phyloP scores from a whole-genome alignment of 1,139 yeast genomes.

The Kodamaea suecica region DNA sequence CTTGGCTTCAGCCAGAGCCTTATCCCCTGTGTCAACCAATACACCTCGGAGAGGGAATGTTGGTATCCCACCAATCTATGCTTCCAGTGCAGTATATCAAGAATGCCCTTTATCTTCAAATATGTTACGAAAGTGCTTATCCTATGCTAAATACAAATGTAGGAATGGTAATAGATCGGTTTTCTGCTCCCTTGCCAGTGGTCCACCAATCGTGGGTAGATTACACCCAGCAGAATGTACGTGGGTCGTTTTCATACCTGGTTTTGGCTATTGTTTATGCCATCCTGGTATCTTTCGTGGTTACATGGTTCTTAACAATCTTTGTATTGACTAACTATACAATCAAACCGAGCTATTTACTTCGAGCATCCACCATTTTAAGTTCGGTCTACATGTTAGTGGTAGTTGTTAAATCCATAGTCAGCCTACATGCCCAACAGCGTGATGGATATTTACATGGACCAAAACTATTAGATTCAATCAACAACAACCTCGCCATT shows the following conservation, averaged over 20 bases:
- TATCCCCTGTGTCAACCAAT: constrained; percentile 35
- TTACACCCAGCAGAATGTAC: constrained; percentile 27
- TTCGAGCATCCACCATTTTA: constrained; percentile 44
- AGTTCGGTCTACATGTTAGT: constrained; percentile 55
- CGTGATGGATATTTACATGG: constrained; percentile 55
- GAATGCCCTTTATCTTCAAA: constrained; percentile 29
- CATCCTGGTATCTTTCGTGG: constrained; percentile 61
- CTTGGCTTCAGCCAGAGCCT: constrained; percentile 23
- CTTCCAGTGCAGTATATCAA: constrained; percentile 22
- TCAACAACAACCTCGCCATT: constrained; percentile 50
- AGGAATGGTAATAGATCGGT: constrained; percentile 29
- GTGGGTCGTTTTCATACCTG: constrained; percentile 53
- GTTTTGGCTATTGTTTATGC: constrained; percentile 62
- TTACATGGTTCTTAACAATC: constrained; percentile 61
- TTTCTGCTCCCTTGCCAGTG: constrained; percentile 36
- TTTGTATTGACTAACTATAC: constrained; percentile 62
- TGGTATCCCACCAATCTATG: constrained; percentile 28
- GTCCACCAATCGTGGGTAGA: constrained; percentile 39
- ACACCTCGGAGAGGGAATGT: constrained; percentile 31
- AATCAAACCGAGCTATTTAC: constrained; percentile 49
- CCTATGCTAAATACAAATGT: constrained; percentile 47
- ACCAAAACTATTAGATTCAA: constrained; percentile 41
- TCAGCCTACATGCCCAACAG: constrained; percentile 49
- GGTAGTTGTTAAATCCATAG: constrained; percentile 47
- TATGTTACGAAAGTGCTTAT: constrained; percentile 33